Conservation (phyloP, 768 basidiomycete species). For the Mycena amicta region DNA sequence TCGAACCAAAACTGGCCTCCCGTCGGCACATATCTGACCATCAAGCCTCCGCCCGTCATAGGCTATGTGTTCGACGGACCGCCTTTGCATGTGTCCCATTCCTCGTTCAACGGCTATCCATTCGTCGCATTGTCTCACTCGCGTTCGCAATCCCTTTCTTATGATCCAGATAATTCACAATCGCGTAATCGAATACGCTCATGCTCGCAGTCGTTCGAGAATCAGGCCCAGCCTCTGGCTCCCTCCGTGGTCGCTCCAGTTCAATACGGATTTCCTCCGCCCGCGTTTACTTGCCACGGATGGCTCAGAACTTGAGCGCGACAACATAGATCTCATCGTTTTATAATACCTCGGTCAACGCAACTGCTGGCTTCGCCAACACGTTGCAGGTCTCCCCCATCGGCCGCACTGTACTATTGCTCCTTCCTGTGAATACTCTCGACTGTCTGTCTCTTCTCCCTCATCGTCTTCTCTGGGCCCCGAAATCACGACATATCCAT, state of each 20-base stretch:
- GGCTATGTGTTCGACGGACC: constrained; percentile 43
- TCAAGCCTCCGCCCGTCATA: constrained; percentile 37
- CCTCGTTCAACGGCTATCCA: constrained; percentile 41
- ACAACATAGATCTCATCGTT: constrained; percentile 31
- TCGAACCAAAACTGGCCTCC: constrained; percentile 44
- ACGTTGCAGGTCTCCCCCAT: too few relatives aligned
- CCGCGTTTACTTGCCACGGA: constrained; percentile 44
- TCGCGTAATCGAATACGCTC: constrained; percentile 56
- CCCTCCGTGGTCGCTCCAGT: constrained; percentile 28
- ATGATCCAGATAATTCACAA: constrained; percentile 51
- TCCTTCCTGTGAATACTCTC: constrained; percentile 37
- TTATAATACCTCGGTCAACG: constrained; percentile 31
- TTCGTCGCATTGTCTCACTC: constrained; percentile 47
- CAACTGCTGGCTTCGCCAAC: too few relatives aligned
- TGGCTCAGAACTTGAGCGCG: constrained; percentile 51
- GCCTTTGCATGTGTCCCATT: constrained; percentile 34
- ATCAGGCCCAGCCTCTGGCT: constrained; percentile 43
- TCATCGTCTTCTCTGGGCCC: constrained; percentile 32
- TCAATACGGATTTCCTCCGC: constrained; percentile 43
- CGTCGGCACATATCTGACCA: constrained; percentile 33
- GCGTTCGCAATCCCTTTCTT: constrained; percentile 60
- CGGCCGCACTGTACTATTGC: constrained; percentile 34
- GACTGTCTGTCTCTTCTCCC: constrained; percentile 30
- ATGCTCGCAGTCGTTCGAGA: constrained; percentile 64
- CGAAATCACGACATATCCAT: constrained; percentile 63